phyloP scores from a whole-genome alignment of 192 early-diverging fungal genomes.

The Coemansia sp. region DNA sequence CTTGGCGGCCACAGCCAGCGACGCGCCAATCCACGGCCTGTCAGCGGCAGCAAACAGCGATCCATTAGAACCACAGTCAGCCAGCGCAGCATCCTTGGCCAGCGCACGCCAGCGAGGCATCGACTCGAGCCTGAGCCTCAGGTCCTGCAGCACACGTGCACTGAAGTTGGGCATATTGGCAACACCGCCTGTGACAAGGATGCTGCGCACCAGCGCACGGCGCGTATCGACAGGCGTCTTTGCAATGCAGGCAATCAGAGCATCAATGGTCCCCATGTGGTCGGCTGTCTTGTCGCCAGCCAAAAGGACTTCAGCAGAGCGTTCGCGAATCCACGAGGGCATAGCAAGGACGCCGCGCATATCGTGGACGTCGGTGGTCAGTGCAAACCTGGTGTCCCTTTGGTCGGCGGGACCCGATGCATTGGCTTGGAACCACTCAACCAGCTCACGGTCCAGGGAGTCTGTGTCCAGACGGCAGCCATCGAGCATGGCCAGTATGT shows the following conservation, averaged over 20 bases:
- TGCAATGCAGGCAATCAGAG: conserved; percentile 59
- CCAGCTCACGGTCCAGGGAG: not conserved
- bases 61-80: conserved; percentile 56
- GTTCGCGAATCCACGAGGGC: conserved; percentile 85
- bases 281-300: conserved; percentile 69
- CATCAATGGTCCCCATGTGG: conserved; percentile 58
- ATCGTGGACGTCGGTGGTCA: not conserved
- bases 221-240: conserved; percentile 71
- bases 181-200: conserved; percentile 78
- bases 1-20: conserved; percentile 74
- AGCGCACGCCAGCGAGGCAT: conserved; percentile 56
- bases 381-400: not conserved
- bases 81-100: conserved; percentile 57
- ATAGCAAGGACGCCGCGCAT: conserved; percentile 38
- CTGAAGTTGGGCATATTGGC: conserved; percentile 74
- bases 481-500: not conserved
- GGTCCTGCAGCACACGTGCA: conserved; percentile 60
- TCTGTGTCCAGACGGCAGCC: not conserved
- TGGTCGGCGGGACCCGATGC: not conserved
- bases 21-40: conserved; percentile 82
- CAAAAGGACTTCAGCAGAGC: conserved; percentile 77
- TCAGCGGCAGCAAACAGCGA: conserved; percentile 68
- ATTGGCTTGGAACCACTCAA: conserved; percentile 24
- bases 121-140: conserved; percentile 56
- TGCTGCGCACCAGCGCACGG: conserved; percentile 59